Evolutionary conservation across 2,329 filamentous ascomycete genomes (phyloP).

Genomic region (Nannizzia gypsea): DNA sequence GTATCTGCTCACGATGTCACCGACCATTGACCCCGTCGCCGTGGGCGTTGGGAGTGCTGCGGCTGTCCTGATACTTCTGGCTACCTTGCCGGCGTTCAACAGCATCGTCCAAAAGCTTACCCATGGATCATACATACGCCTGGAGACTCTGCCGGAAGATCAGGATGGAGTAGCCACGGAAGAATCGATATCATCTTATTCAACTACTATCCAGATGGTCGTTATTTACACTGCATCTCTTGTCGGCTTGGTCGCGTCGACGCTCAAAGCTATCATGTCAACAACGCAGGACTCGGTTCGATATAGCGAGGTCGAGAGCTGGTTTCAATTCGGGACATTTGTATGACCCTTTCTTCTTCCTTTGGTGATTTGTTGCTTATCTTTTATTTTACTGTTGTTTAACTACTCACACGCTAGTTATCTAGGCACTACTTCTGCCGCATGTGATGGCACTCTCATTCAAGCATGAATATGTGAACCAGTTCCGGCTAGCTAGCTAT

Average conservation of each 20-base stretch:
- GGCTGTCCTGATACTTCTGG: neutral
- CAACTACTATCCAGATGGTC: neutral
- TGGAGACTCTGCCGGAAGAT: neutral
- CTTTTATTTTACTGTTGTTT: neutral
- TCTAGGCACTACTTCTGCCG: neutral
- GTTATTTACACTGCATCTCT: neutral
- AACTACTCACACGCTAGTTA: neutral
- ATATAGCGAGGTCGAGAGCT: neutral
- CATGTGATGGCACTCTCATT: neutral
- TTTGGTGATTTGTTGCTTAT: neutral
- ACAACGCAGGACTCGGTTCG: neutral
- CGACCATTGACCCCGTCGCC: neutral
- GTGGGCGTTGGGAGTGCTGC: neutral
- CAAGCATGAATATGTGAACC: neutral
- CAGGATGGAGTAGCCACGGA: slow-evolving; percentile 5
- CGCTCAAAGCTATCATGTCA: slow-evolving; percentile 1
- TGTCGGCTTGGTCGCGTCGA: neutral
- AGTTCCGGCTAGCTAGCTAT: neutral
- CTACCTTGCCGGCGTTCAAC: neutral
- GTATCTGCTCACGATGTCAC: neutral
- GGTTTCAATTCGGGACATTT: neutral
- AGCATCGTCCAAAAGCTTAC: neutral
- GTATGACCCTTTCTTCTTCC: neutral
- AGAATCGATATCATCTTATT: neutral
- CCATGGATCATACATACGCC: neutral